Base-by-base conservation (phyloP, 345 rosid genomes). In the Salix brachista region DNA sequence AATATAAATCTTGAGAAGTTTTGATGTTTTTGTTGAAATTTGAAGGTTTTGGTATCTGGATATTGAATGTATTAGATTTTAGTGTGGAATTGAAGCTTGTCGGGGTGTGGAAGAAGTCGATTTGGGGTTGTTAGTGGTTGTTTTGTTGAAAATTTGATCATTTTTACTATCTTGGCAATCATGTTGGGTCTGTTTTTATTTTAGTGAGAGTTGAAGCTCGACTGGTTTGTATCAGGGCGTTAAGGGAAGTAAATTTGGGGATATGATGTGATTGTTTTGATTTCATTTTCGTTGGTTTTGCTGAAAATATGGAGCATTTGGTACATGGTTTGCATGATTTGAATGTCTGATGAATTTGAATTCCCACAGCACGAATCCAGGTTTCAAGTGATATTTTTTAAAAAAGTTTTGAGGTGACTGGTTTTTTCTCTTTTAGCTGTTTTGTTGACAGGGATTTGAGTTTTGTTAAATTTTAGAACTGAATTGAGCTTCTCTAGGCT, bases 51-150 rank as follows among this genome's bases (percentile, higher is more conserved):
- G 16, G 56, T 28, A 32, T 50, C 2, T 25, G 42, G 48, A 54
- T 61, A 23, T 71, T 67, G 79, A 12, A 39, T 70, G 14, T n/a
- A 65, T 65, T 70, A 26, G 25, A 61, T 16, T 41, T 77, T 61
- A 14, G 32, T 46, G 14, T n/a, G 46, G 54, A 64, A 48, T 32
- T 46, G 39, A 56, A 77, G 65, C n/a, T 50, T 21, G 2, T 19
- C 58, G 6, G 10, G 58, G 58, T 58, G 62, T 58, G 62, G 13
- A 58, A n/a, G 14, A 58, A 10, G 62, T 58, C 25, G 23, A 10
- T 61, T 8, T 73, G 34, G 36, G 21, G 18, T 32, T 11, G 32
- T 23, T 7, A 4, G 44, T 52, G 26, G 23, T 52, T 54, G 26
- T 71, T 54, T 10, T 36, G 11, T 2, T 64, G 30, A 26, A 30